These are phyloP conservation scores for Pisolithus sp. DNA, from an alignment of 768 basidiomycete species.

Conservation along the genomic window DNA sequence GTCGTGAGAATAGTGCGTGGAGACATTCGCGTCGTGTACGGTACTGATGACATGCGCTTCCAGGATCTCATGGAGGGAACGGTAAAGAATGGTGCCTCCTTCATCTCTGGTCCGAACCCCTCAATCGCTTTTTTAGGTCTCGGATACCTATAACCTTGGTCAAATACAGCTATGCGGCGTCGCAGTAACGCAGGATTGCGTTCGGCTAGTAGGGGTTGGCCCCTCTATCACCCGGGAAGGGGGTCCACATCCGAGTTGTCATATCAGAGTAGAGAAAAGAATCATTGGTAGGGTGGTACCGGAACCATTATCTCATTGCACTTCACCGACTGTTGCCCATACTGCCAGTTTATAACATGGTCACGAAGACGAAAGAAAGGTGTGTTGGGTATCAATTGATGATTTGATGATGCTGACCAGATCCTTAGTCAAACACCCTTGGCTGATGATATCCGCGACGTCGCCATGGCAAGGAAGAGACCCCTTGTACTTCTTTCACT, in stretches of 20 bases:
- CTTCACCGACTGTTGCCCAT: conserved; percentile 1
- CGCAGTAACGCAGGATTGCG: conserved; percentile 41
- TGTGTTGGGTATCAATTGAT: conserved; percentile 15
- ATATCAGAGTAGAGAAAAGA: conserved; percentile 46
- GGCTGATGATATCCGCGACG: conserved; percentile 48
- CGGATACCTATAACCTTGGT: conserved; percentile 38
- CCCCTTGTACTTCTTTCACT: conserved; percentile 37
- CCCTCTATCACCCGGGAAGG: conserved; percentile 36
- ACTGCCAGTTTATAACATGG: conserved; percentile 42
- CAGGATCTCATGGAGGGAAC: conserved; percentile 30
- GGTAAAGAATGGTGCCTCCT: too few relatives aligned
- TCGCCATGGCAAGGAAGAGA: conserved; percentile 40
- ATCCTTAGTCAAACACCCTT: conserved; percentile 45
- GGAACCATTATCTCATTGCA: not conserved
- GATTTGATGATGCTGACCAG: conserved; percentile 6
- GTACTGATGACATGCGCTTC: conserved; percentile 7
- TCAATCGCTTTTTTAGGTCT: conserved; percentile 18
- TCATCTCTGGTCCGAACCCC: too few relatives aligned
- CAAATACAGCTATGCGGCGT: conserved; percentile 44
- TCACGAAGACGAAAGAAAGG: conserved; percentile 39
- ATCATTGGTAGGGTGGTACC: conserved; percentile 38
- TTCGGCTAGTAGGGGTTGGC: conserved; percentile 45
- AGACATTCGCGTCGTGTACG: conserved; percentile 3
- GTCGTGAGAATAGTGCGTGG: conserved; percentile 37
- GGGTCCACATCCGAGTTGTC: conserved; percentile 41